phyloP scores from a whole-genome alignment of 768 basidiomycete genomes.

The Podaxis sp. region DNA sequence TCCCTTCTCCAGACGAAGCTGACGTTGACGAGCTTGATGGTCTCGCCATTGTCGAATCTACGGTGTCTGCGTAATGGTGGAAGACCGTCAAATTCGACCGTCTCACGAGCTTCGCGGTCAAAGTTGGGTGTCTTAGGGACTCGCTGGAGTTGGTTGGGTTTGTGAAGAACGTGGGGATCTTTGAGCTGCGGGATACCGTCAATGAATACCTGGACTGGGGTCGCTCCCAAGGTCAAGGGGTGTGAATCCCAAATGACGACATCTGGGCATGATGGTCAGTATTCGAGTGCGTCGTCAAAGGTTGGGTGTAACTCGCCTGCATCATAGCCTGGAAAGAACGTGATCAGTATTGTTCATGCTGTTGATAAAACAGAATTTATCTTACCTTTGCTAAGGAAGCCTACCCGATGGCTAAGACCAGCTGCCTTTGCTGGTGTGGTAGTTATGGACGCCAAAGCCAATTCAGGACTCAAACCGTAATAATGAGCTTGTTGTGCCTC shows the following conservation, averaged over 20 bases:
- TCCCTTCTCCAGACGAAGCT: constrained; percentile 29
- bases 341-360: constrained; percentile 1
- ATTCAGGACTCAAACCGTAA: constrained; percentile 53
- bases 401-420: constrained; percentile 67
- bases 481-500: constrained; percentile 71
- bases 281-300: not conserved
- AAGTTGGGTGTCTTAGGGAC: constrained; percentile 54
- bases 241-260: constrained; percentile 69
- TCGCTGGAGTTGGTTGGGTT: constrained; percentile 45
- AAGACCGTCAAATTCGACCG: constrained; percentile 60
- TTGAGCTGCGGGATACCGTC: constrained; percentile 72
- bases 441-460: constrained; percentile 62
- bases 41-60: constrained; percentile 16
- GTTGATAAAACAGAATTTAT: not conserved
- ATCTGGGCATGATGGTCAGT: constrained; percentile 25
- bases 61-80: constrained; percentile 49
- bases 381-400: constrained; percentile 50
- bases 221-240: constrained; percentile 74
- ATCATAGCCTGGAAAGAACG: constrained; percentile 50
- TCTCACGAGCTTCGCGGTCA: constrained; percentile 52
- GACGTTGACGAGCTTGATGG: constrained; percentile 55
- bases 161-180: constrained; percentile 30
- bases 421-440: constrained; percentile 58
- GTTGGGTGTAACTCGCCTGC: constrained; percentile 33
- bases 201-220: constrained; percentile 76